Evolutionary conservation across 2,329 filamentous ascomycete species (phyloP), one percentile per base, ranked within the genome.

Genomic region (Fonsecaea pedrosoi): DNA sequence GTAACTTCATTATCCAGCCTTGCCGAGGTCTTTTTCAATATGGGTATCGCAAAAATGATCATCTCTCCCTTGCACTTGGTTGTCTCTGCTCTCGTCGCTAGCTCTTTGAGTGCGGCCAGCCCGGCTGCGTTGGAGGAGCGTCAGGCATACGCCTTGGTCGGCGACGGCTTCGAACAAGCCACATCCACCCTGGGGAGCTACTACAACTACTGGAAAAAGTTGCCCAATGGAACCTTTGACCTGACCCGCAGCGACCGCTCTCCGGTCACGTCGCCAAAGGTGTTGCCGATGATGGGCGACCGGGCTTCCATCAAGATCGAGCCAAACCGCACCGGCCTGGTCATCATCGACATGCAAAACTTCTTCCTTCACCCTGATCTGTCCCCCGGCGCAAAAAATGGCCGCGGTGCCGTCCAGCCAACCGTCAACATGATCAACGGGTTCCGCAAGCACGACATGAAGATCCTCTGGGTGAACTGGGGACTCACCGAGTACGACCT

Each of bases 391-490:
- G 34, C 76, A 74, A 71, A 84, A 73, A 15, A 75, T 73, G 76
- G 81, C 68, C 70, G 83, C 77, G 59, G 75, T 69, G 74, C 84
- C 72, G 58, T 78, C 70, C 64, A 77, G 50, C 74, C 75, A 0
- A 77, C 75, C 0, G 68, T 77, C 30, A 74, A 76, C 57, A 74
- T 77, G 7, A 78, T 82, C 30, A 80, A 80, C 6, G 80, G 78
- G 40, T 85, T 83, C 56, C 77, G 85, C 54, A 76, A 80, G 62
- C 77, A 78, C 15, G 83, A 81, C 1, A 80, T 87, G 62, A 72
- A 78, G 72, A 68, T 85, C 12, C 74, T 86, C 13, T 85, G 83
- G 82, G 77, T 86, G 48, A 86, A 85, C 71, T 88, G 85, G 86
- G 85, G 85, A 2, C 76, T 87, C 40, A 84, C 79, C 0, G 81